These are phyloP conservation scores for Leishmania guyanensis DNA, from an alignment of 208 protist species.

Conservation along the genomic window DNA sequence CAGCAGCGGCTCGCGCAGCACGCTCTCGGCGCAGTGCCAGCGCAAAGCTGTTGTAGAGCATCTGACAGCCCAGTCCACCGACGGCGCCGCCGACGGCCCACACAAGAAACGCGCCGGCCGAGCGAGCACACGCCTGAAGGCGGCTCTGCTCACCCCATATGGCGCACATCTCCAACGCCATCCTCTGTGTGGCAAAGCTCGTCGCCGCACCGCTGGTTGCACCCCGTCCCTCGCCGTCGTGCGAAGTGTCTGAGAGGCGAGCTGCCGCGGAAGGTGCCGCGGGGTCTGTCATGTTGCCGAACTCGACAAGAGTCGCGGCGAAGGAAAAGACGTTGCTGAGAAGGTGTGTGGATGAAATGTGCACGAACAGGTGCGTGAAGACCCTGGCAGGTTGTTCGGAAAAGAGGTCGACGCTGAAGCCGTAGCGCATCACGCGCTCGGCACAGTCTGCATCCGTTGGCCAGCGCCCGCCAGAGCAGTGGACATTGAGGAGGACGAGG, in stretches of 20 bases:
- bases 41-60: conserved; percentile 60
- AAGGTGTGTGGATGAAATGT: conserved; percentile 54
- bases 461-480: conserved; percentile 49
- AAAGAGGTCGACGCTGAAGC: conserved; percentile 48
- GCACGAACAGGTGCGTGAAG: conserved; percentile 69
- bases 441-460: conserved; percentile 43
- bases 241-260: background rate
- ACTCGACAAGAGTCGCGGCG: conserved; percentile 49
- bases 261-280: conserved; percentile 28
- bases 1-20: conserved; percentile 1
- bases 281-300: conserved; percentile 29
- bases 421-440: conserved; percentile 42
- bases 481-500: conserved; percentile 48
- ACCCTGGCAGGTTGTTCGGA: conserved; percentile 31
- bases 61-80: conserved; percentile 62
- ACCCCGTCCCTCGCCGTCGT: background rate
- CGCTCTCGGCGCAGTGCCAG: conserved; percentile 17
- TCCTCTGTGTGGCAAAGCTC: conserved; percentile 4
- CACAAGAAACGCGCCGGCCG: conserved; percentile 47
- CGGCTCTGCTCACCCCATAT: conserved; percentile 11
- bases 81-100: conserved; percentile 48
- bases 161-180: conserved; percentile 9
- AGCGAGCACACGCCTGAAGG: conserved; percentile 16
- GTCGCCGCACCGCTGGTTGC: background rate
- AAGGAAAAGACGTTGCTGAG: conserved; percentile 51